Evolutionary conservation across 495 filamentous ascomycete genomes (phyloP).

Genomic region (Lepraria neglecta): DNA sequence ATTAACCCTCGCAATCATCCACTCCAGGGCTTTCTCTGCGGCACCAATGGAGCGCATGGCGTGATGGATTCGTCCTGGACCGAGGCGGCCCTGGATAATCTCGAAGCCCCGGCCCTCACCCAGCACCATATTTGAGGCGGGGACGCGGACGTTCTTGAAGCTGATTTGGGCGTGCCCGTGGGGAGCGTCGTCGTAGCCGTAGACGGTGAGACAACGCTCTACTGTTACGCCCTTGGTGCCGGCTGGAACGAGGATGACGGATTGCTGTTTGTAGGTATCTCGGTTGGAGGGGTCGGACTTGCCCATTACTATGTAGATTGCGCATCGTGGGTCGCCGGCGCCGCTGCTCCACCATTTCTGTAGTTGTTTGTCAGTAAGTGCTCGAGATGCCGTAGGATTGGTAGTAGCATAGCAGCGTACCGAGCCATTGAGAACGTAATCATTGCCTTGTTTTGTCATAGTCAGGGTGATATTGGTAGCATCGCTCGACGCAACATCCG

Average conservation of each 20-base stretch:
- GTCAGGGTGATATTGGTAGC: slow-evolving; percentile 81
- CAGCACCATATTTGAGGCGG: slow-evolving; percentile 69
- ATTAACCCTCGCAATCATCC: slow-evolving; percentile 85
- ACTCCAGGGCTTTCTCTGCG: slow-evolving; percentile 76
- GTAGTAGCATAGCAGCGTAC: slow-evolving; percentile 24
- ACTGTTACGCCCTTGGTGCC: slow-evolving; percentile 70
- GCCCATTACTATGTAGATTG: slow-evolving; percentile 87
- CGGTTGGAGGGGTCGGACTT: slow-evolving; percentile 67
- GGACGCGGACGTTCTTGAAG: slow-evolving; percentile 80
- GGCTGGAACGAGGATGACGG: slow-evolving; percentile 77
- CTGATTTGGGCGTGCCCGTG: slow-evolving; percentile 87
- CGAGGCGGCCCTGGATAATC: slow-evolving; percentile 89
- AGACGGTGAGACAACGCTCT: slow-evolving; percentile 80
- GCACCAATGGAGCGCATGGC: slow-evolving; percentile 87
- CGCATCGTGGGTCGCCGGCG: slow-evolving; percentile 83
- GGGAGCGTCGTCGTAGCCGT: slow-evolving; percentile 90
- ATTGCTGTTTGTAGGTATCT: slow-evolving; percentile 79
- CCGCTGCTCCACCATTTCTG: slow-evolving; percentile 95
- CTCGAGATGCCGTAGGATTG: not conserved
- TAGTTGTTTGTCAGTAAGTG: not conserved
- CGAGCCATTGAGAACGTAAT: slow-evolving; percentile 80
- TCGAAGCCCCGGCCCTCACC: slow-evolving; percentile 92
- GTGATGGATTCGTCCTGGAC: slow-evolving; percentile 89
- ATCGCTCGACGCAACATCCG: slow-evolving; percentile 76
- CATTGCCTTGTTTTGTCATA: slow-evolving; percentile 71